Evolutionary conservation across 306 rosid species (phyloP), one percentile per base, ranked within the genome.

Genomic region (Quercus alba): DNA sequence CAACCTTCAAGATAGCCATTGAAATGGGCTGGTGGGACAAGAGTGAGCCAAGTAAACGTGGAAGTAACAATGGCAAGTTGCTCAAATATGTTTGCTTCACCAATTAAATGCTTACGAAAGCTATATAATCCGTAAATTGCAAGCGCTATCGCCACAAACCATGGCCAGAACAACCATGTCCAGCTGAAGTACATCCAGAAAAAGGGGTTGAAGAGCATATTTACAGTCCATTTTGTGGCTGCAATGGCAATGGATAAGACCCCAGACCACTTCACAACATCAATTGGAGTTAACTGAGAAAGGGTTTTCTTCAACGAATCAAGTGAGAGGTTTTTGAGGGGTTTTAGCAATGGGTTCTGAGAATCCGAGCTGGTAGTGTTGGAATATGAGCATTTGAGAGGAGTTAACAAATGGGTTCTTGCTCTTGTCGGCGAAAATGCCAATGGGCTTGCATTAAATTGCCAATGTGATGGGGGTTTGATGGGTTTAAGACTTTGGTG

Each of bases 111-210:
- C 84, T 89, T 95, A 28, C 86, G 78, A 78, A 87, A 91, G 86
- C 97, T 80, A 61, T 85, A 85, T 55, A 91, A 56, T 63, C 99
- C 99, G 62, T 90, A 95, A 71, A 81, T 77, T 33, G 90, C 94
- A 68, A 90, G 56, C 17, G 64, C 72, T 58, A 80, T 18, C 67
- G 97, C 97, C 61, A 86, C 78, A 73, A 83, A 46, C 97, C 97
- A 90, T 0, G 99, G 99, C 99, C 99, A 95, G 84, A 93, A 95
- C 83, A 91, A 17, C 97, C 99, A 95, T 59, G 87, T 86, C 99
- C 98, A 91, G 88, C 99, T 93, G 79, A 93, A 91, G 84, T 95
- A 95, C 98, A 93, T 93, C 98, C 99, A 95, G 83, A 93, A 89
- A 67, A 95, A 93, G 18, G 99, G 99, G 78, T 81, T 95, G 82